Evolutionary conservation across 202 grass and related monocot genomes (phyloP), one percentile per base, ranked within the genome.

Genomic region (Saccharum hybrid): DNA sequence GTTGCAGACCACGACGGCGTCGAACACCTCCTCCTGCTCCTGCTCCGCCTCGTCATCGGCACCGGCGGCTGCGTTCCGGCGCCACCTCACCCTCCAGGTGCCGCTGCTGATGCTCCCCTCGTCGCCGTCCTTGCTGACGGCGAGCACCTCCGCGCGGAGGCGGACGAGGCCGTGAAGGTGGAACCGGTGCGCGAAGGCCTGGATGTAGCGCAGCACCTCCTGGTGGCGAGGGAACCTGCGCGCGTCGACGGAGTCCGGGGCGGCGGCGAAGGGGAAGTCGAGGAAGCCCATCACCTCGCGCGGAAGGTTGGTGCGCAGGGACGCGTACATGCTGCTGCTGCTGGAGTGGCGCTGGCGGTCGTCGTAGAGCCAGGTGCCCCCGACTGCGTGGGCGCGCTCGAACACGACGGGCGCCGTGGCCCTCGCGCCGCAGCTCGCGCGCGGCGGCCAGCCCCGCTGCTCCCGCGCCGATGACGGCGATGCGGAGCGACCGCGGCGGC

Each of bases 1-100:
- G 67, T 93, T 98, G 85, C 92, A 93, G 78, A 98, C 83, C 16
- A 98, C 88, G 38, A 98, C 85, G 59, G 82, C 92, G 40, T 98
- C 95, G 56, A 85, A 98, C 43, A 85, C n/a, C 77, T 94, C 95
- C 45, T 52, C 83, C 4, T 89, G n/a, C n/a, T n/a, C n/a, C n/a
- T n/a, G 81, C 33, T 61, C 52, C n/a, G 74, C 8, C 48, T 84
- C 66, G 0, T 2, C 3, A 3, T 14, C 64, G 1, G 2, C 64
- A 1, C 14, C 0, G 11, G 10, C 10, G 42, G 3, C 45, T 48
- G 45, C 45, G 45, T 48, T 48, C 45, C 36, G 10, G 16, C 36
- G 52, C 41, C 82, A 93, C 10, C 72, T 90, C 56, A 97, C 95
- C 79, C 73, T 67, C 92, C 95, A 97, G n/a, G n/a, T n/a, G 33